Conservation (phyloP, 139 green algal genomes). For the Tetradesmus lagerheimii region DNA sequence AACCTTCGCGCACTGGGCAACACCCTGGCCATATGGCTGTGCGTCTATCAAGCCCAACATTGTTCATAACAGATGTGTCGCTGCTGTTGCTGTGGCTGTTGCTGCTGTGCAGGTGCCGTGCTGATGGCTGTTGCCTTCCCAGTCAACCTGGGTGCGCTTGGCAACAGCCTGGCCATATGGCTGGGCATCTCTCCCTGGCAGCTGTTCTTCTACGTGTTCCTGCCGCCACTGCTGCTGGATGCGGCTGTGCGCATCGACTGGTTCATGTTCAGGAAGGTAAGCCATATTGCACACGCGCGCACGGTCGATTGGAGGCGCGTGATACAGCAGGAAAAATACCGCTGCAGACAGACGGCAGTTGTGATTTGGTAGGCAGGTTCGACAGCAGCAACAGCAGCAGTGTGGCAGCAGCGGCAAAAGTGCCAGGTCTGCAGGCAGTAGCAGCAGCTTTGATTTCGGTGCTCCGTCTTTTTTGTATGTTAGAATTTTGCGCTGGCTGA, state of each 20-base stretch:
- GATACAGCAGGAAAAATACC: background rate
- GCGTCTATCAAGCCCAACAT: background rate
- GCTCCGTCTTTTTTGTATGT: too few relatives aligned
- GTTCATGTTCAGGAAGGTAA: constrained; percentile 73
- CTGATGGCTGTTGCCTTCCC: constrained; percentile 65
- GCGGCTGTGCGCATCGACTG: constrained; percentile 86
- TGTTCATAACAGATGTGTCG: background rate
- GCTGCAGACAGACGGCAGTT: too few relatives aligned
- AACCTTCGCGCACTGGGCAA: constrained; percentile 78
- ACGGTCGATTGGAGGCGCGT: background rate
- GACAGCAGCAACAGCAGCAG: too few relatives aligned
- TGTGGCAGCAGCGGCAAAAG: too few relatives aligned
- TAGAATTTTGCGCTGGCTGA: too few relatives aligned
- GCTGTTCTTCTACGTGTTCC: constrained; percentile 92
- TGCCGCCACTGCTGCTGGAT: constrained; percentile 84
- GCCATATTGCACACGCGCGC: background rate
- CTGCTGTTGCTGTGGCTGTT: constrained; percentile 11
- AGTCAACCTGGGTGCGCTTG: constrained; percentile 71
- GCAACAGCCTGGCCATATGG: constrained; percentile 78
- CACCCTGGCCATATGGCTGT: constrained; percentile 51
- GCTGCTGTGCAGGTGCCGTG: constrained; percentile 59
- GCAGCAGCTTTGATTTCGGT: too few relatives aligned
- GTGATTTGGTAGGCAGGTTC: too few relatives aligned
- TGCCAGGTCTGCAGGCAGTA: too few relatives aligned
- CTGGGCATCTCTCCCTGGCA: constrained; percentile 77